phyloP scores from a whole-genome alignment of 2,329 filamentous ascomycete genomes.

The Fusarium sp. region DNA sequence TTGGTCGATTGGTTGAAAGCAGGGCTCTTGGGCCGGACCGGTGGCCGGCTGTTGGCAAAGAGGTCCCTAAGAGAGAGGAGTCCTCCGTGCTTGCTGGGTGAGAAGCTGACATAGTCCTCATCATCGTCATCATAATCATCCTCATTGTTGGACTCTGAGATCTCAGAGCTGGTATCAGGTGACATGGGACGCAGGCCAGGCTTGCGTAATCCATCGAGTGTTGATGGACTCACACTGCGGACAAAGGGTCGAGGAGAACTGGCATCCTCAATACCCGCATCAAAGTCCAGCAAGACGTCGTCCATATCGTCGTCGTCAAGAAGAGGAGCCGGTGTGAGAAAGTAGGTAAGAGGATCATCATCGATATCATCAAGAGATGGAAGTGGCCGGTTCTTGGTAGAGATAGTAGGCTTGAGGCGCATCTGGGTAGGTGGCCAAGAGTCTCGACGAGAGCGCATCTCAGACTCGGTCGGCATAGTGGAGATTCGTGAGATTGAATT shows the following conservation, averaged over 20 bases:
- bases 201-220: constrained; percentile 61
- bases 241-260: constrained; percentile 57
- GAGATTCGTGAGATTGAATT: background rate
- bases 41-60: constrained; percentile 49
- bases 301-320: constrained; percentile 54
- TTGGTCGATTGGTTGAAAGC: constrained; percentile 44
- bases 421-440: constrained; percentile 64
- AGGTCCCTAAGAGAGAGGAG: constrained; percentile 57
- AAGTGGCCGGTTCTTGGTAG: constrained; percentile 51
- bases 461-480: constrained; percentile 49
- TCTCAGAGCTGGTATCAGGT: constrained; percentile 47
- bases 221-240: constrained; percentile 66
- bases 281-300: constrained; percentile 60
- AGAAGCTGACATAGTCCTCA: constrained; percentile 62
- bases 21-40: constrained; percentile 45
- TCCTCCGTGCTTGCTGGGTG: constrained; percentile 49
- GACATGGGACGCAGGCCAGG: constrained; percentile 44
- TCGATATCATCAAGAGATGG: constrained; percentile 60
- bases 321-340: constrained; percentile 60
- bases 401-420: constrained; percentile 54
- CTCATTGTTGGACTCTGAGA: constrained; percentile 57
- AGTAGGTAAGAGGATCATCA: constrained; percentile 65
- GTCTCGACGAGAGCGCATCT: constrained; percentile 51
- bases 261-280: constrained; percentile 66
- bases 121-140: constrained; percentile 58